A percentile compares a stretch with the other conserved stretches of the same genome.
Conservation (phyloP, 805 yeast genomes). For the Schizosaccharomyces cryophilus region DNA sequence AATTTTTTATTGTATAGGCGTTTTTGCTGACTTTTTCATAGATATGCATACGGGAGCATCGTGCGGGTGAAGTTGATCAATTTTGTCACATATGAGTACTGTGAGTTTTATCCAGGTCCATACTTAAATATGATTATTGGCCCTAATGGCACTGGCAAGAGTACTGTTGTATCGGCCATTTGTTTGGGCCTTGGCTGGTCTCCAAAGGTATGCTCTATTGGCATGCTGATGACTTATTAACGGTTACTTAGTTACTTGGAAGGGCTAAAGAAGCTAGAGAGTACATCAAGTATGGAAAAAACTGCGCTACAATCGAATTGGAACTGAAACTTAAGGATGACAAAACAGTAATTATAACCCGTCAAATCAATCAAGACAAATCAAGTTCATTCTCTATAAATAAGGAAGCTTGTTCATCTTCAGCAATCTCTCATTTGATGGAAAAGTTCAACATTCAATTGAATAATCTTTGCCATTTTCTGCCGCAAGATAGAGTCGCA, state of each 20-base stretch:
- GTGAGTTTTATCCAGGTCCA: constrained; percentile 53
- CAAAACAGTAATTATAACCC: constrained; percentile 15
- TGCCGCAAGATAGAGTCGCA: constrained; percentile 88
- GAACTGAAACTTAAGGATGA: constrained; percentile 18
- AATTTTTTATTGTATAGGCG: not conserved
- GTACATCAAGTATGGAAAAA: constrained; percentile 48
- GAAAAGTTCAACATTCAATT: constrained; percentile 46
- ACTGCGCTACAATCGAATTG: constrained; percentile 24
- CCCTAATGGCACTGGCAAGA: constrained; percentile 91
- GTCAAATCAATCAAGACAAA: constrained; percentile 15
- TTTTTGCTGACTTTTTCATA: not conserved
- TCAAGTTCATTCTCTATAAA: constrained; percentile 2
- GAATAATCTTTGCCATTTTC: constrained; percentile 75
- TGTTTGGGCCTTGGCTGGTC: constrained; percentile 74
- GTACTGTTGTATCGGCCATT: constrained; percentile 79
- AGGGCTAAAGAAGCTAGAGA: constrained; percentile 34
- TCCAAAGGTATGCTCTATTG: constrained; percentile 18
- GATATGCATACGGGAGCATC: constrained; percentile 26
- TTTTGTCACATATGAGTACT: constrained; percentile 39
- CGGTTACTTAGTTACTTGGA: constrained; percentile 25
- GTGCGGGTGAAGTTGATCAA: constrained; percentile 29
- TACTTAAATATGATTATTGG: constrained; percentile 78
- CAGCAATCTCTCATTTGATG: constrained; percentile 17
- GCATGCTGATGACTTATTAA: constrained; percentile 5
- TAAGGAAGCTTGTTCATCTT: constrained; percentile 13